phyloP scores from a whole-genome alignment of 176 grass and related monocot genomes.

The Poa annua region DNA sequence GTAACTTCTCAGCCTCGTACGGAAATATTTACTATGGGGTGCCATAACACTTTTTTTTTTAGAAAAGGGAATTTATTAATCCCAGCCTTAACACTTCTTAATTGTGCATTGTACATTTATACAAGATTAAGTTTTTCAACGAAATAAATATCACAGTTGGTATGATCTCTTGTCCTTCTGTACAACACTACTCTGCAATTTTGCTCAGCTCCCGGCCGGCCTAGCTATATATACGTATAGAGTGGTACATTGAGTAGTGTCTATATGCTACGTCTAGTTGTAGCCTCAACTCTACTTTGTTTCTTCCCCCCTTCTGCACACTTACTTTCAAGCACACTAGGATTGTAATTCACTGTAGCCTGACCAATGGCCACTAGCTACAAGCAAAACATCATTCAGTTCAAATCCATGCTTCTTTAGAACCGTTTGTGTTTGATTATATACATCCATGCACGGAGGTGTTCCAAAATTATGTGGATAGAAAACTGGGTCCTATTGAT shows the following conservation, averaged over 20 bases:
- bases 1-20: not conserved
- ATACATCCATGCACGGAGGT: not conserved
- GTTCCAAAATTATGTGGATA: not conserved
- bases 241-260: constrained; percentile 60
- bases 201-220: constrained; percentile 44
- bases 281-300: constrained; percentile 53
- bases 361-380: constrained; percentile 27
- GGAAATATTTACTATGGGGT: not conserved
- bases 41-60: not conserved
- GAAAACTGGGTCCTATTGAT: not conserved
- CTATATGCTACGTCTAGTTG: constrained; percentile 46
- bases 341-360: constrained; percentile 15
- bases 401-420: not conserved
- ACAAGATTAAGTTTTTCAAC: not conserved
- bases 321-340: constrained; percentile 21
- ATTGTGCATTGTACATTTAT: not conserved
- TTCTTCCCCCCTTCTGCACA: constrained; percentile 27
- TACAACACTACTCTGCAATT: constrained; percentile 39
- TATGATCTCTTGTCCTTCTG: constrained; percentile 56
- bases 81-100: no score
- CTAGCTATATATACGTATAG: constrained; percentile 51
- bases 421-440: not conserved
- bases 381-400: constrained; percentile 25
- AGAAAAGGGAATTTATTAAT: no score
- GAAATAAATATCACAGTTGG: not conserved